A percentile compares a stretch with the other conserved stretches of the same genome.
phyloP scores from a whole-genome alignment of 1,139 yeast genomes.

The Neolecta irregularis region DNA sequence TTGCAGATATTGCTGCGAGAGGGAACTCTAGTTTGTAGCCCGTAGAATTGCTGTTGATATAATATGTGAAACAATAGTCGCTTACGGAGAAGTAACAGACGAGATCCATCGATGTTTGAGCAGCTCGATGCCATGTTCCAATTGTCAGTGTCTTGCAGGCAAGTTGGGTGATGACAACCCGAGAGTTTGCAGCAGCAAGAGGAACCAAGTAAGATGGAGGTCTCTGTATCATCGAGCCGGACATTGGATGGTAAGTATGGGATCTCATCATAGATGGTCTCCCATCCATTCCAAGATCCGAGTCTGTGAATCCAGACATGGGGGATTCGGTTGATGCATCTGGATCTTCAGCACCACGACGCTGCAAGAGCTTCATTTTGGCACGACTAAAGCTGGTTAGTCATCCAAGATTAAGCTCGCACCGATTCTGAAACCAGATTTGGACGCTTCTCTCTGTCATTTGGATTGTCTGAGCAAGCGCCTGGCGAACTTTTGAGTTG shows the following conservation, averaged over 20 bases:
- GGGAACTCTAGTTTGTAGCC: conserved; percentile 21
- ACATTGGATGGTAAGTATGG: too few relatives aligned
- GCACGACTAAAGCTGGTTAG: conserved; percentile 15
- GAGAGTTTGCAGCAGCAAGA: too few relatives aligned
- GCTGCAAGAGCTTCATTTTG: conserved; percentile 15
- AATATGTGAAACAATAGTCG: conserved; percentile 19
- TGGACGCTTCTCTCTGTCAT: conserved; percentile 87
- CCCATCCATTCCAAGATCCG: too few relatives aligned
- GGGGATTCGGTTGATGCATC: conserved; percentile 4
- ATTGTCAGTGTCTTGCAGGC: conserved; percentile 20
- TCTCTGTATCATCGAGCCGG: too few relatives aligned
- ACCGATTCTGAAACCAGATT: conserved; percentile 83
- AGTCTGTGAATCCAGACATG: conserved; percentile 5
- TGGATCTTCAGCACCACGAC: not conserved
- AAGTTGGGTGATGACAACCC: conserved; percentile 13
- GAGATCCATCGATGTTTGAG: conserved; percentile 18
- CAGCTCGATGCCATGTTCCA: conserved; percentile 23
- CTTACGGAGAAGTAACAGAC: conserved; percentile 18
- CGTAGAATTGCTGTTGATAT: conserved; percentile 18
- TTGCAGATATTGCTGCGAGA: conserved; percentile 15
- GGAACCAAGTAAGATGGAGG: too few relatives aligned
- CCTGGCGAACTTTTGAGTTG: conserved; percentile 38
- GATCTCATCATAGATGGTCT: too few relatives aligned
- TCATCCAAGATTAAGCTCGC: too few relatives aligned
- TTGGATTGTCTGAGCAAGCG: conserved; percentile 57